These are phyloP conservation scores for Madurella fahalii DNA, from an alignment of 2,329 filamentous ascomycete genomes.

Conservation along the genomic window DNA sequence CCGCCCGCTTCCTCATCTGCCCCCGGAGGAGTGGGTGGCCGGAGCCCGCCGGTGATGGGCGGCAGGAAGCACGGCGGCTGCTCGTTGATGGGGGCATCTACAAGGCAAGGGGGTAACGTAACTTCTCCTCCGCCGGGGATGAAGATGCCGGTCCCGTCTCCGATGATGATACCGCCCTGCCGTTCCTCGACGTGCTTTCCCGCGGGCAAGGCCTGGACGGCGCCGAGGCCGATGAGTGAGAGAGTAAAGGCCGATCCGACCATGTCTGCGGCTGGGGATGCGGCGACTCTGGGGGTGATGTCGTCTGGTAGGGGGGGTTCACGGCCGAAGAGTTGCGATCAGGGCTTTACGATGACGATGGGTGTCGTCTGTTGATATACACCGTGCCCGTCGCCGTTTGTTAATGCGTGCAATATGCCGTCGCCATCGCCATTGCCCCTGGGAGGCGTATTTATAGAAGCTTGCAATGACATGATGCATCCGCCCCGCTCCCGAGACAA, in stretches of 20 bases:
- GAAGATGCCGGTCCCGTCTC: conserved; percentile 16
- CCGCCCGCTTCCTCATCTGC: not conserved
- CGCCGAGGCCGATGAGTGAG: conserved; percentile 26
- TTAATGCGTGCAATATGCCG: conserved; percentile 3
- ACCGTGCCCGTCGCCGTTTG: not conserved
- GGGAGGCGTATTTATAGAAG: conserved; percentile 25
- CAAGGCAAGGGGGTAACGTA: conserved; percentile 12
- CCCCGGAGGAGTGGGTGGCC: conserved; percentile 1
- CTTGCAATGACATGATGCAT: conserved; percentile 7
- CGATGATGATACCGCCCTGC: conserved; percentile 14
- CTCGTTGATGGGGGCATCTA: conserved; percentile 6
- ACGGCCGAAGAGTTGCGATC: conserved; percentile 9
- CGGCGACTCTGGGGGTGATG: conserved; percentile 13
- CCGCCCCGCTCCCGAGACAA: conserved; percentile 15
- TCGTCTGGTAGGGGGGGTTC: conserved; percentile 12
- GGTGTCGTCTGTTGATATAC: conserved; percentile 22
- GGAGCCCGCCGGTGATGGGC: conserved; percentile 11
- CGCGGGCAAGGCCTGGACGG: conserved; percentile 27
- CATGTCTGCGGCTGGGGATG: conserved; percentile 22
- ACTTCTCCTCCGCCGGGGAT: conserved; percentile 11
- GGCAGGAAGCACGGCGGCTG: conserved; percentile 21
- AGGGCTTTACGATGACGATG: not conserved
- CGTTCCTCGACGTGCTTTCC: conserved; percentile 17
- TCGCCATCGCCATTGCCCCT: conserved; percentile 9
- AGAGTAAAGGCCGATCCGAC: conserved; percentile 24